Conservation (phyloP, 441 rosid species). For the Flueggea neowawraea region DNA sequence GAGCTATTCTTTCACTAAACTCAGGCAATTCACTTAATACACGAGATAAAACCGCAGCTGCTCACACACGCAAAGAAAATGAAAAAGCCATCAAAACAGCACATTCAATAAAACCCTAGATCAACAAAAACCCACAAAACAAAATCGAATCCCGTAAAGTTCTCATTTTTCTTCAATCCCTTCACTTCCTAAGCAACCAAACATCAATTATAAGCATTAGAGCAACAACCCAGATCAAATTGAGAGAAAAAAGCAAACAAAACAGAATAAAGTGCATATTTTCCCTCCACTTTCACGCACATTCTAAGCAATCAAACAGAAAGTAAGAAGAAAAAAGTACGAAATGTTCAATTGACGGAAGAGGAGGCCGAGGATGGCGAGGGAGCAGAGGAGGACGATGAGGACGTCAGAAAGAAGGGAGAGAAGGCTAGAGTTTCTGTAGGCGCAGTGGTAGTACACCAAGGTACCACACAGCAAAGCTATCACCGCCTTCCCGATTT, state of each 20-base stretch:
- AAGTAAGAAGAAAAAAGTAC: conserved; percentile 21
- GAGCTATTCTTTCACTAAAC: no score
- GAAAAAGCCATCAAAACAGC: no score
- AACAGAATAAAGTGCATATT: background rate
- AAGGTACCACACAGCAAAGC: conserved; percentile 72
- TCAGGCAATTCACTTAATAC: no score
- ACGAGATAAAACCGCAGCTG: no score
- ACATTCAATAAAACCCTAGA: no score
- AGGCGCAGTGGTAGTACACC: conserved; percentile 89
- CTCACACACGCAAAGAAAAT: no score
- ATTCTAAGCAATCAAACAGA: no score
- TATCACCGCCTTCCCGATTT: conserved; percentile 59
- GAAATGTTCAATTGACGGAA: conserved; percentile 90
- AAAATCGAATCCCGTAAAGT: no score
- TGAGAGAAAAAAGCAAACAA: background rate
- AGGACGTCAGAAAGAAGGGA: conserved; percentile 83
- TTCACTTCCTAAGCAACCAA: no score
- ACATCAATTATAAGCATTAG: background rate
- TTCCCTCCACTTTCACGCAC: no score
- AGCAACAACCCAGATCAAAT: background rate
- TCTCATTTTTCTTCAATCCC: no score
- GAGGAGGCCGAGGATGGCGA: conserved; percentile 97
- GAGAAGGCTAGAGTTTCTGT: conserved; percentile 67
- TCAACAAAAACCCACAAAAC: no score
- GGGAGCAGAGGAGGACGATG: conserved; percentile 92